Evolutionary conservation across 202 grass and related monocot genomes (phyloP).

Genomic region (Carex arenaria): DNA sequence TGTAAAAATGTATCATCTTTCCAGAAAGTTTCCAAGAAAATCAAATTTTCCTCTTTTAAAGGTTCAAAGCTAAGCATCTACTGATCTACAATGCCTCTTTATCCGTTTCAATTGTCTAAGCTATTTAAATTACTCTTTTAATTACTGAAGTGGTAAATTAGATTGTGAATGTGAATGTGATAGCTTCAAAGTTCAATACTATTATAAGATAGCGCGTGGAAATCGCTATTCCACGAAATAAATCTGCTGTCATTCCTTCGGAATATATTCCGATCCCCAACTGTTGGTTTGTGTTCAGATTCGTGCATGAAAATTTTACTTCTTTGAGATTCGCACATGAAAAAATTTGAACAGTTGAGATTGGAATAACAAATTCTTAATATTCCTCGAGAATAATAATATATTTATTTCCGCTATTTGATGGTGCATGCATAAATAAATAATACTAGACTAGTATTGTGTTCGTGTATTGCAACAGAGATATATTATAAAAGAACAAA

Average conservation of each 20-base stretch:
- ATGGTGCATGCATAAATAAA: background rate
- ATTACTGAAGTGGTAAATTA: background rate
- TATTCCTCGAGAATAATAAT: no score
- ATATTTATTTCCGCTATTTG: no score
- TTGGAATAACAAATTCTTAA: no score
- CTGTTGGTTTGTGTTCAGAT: no score
- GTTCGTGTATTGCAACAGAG: no score
- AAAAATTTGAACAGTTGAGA: no score
- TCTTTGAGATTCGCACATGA: no score
- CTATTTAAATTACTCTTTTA: background rate
- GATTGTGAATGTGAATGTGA: background rate
- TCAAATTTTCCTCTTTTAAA: background rate
- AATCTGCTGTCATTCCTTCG: no score
- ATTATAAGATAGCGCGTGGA: background rate
- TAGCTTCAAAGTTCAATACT: background rate
- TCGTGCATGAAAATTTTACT: no score
- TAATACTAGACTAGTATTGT: no score
- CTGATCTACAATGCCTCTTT: background rate
- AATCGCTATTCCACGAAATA: background rate
- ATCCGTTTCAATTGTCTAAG: background rate
- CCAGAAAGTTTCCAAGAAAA: background rate
- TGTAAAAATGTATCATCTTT: slow-evolving; percentile 16
- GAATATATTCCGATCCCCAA: no score
- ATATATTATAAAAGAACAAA: no score
- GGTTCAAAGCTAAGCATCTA: background rate